Base-by-base conservation (phyloP, 257 asterid species). In the Solanum bulbocastanum region DNA sequence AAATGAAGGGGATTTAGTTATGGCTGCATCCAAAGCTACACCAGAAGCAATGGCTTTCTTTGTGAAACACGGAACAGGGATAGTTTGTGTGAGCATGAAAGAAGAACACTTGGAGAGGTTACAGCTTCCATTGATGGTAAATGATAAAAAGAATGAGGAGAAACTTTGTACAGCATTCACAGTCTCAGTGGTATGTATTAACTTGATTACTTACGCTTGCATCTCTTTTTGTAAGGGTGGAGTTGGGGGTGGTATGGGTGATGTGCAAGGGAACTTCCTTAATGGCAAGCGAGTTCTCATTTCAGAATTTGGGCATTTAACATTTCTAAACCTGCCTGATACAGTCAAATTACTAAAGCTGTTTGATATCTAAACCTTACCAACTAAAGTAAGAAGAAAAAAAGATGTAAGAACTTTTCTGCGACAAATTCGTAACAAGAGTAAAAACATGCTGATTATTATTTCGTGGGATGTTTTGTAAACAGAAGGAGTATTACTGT, bases 1-100 rank as follows among this genome's bases (percentile, higher is more conserved):
- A 91, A 97, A 97, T 83, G 99, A 97, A 95, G 99, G 99, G 85
- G 99, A 96, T 91, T 88, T 97, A 30, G 93, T 97, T 86, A 96
- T 97, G 98, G 99, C 99, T 84, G 99, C 98, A 46, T 93, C 98
- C 15, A 96, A 94, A 92, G 99, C 94, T 82, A 96, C 99, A 23
- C 93, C 98, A 5, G 99, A 95, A 91, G 98, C 98, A 30, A 95
- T 96, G 99, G 99, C 99, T 82, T 97, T 97, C 92, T 91, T 97
- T 88, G 99, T 97, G 91, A 97, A 93, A 92, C 96, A 97, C 82
- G 98, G 99, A 86, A 97, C 99, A 83, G 99, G 99, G 78, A 97
- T 97, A 66, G 99, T 97, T 75, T 97, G 99, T 87, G 99, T 97
- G 87, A 97, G 99, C 94, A 97, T 97, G 99, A 87, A 91, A 88